phyloP scores from a whole-genome alignment of 2,329 filamentous ascomycete genomes.

The Zarea fungicola region DNA sequence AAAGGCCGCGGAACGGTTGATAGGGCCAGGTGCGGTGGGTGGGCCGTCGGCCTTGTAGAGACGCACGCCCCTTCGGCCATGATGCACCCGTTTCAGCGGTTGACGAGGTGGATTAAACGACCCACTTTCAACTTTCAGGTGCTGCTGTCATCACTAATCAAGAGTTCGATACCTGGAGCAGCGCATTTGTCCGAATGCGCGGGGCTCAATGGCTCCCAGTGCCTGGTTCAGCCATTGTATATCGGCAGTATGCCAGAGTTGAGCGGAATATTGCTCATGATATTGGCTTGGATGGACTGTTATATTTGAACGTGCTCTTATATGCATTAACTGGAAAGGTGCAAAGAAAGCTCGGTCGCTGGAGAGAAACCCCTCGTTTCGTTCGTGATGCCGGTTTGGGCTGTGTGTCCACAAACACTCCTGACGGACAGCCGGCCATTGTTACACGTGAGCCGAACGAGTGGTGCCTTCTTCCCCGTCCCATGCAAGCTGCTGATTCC shows the following conservation, averaged over 20 bases:
- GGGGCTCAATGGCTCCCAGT: background rate
- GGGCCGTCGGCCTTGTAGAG: background rate
- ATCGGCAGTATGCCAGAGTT: too few species aligned
- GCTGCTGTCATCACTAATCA: conserved; percentile 10
- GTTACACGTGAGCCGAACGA: background rate
- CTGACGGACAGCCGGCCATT: conserved; percentile 1
- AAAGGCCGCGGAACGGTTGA: conserved; percentile 6
- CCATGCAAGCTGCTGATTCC: background rate
- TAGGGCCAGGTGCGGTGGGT: conserved; percentile 1
- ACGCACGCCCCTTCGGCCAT: background rate
- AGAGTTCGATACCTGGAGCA: too few species aligned
- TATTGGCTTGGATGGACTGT: too few species aligned
- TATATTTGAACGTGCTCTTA: too few species aligned
- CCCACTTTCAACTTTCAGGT: conserved; percentile 3
- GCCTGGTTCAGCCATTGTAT: conserved; percentile 8
- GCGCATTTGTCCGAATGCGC: background rate
- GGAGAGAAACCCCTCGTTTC: too few species aligned
- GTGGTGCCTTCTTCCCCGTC: background rate
- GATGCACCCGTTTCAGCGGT: conserved; percentile 7
- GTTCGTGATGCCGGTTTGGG: too few species aligned
- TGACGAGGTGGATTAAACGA: background rate
- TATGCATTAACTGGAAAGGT: too few species aligned
- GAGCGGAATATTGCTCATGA: too few species aligned
- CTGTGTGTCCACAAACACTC: background rate
- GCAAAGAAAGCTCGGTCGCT: too few species aligned